A percentile compares a stretch with the other conserved stretches of the same genome.
Evolutionary conservation across 2,329 filamentous ascomycete genomes (phyloP).

Genomic region (Sporothrix pallida): DNA sequence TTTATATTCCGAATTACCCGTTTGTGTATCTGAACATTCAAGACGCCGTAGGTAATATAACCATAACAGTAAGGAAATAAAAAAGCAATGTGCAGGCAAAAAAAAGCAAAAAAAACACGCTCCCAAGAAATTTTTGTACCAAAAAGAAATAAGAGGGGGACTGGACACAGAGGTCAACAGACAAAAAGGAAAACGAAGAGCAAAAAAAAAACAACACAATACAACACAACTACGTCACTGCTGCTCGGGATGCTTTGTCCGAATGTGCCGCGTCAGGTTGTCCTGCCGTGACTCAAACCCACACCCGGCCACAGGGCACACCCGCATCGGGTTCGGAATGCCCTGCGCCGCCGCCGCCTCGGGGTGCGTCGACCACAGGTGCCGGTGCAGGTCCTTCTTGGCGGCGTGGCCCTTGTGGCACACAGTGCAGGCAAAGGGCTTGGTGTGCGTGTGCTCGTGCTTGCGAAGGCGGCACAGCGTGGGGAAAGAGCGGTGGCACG

Average conservation of each 20-base stretch:
- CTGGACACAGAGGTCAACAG: not conserved
- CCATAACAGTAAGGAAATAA: conserved; percentile 4
- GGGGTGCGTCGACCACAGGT: conserved; percentile 38
- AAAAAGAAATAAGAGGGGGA: conserved; percentile 6
- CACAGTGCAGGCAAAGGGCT: conserved; percentile 37
- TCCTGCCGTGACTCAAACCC: conserved; percentile 38
- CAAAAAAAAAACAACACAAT: not conserved
- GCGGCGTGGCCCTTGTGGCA: conserved; percentile 37
- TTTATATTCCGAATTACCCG: conserved; percentile 24
- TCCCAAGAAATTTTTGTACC: not conserved
- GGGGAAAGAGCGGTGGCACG: conserved; percentile 20
- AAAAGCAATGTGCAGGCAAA: not conserved
- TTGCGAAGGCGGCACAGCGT: conserved; percentile 23
- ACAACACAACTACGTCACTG: not conserved
- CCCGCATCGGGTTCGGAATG: conserved; percentile 34
- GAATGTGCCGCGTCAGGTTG: conserved; percentile 36
- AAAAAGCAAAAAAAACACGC: conserved; percentile 3
- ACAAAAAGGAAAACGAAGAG: not conserved
- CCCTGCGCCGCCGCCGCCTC: conserved; percentile 34
- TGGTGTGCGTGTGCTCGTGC: conserved; percentile 39
- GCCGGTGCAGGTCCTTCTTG: conserved; percentile 38
- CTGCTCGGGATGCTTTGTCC: conserved; percentile 22
- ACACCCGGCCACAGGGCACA: conserved; percentile 34
- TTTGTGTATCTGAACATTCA: not conserved
- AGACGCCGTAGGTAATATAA: conserved; percentile 18